Conservation (phyloP, 441 rosid genomes). For the Breynia disticha region DNA sequence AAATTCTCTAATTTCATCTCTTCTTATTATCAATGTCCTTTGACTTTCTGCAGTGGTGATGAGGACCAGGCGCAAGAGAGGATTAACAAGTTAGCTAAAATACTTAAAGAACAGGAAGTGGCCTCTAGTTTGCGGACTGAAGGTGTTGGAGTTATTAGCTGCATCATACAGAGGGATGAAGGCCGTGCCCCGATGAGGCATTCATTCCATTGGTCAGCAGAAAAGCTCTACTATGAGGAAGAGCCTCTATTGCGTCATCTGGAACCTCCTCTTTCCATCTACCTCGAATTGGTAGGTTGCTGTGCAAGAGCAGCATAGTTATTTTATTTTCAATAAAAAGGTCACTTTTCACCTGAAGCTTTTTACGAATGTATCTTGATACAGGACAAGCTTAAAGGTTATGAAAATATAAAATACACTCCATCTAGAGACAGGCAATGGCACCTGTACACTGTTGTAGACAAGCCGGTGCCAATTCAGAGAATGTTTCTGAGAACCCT, state of each 20-base stretch:
- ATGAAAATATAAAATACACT: constrained; percentile 60
- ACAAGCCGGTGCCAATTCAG: constrained; percentile 68
- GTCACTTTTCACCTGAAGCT: constrained; percentile 11
- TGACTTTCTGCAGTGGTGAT: constrained; percentile 65
- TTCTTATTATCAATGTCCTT: constrained; percentile 16
- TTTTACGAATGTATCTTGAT: constrained; percentile 18
- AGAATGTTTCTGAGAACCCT: constrained; percentile 98
- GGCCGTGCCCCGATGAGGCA: constrained; percentile 98
- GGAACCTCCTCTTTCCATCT: constrained; percentile 95
- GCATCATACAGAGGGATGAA: constrained; percentile 98
- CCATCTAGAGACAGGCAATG: constrained; percentile 91
- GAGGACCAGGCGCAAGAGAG: constrained; percentile 99
- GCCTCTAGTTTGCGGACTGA: constrained; percentile 62
- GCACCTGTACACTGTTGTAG: constrained; percentile 85
- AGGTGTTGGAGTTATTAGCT: constrained; percentile 91
- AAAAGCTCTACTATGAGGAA: constrained; percentile 73
- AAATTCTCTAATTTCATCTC: neutral
- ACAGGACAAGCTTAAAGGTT: constrained; percentile 96
- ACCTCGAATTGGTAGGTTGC: constrained; percentile 90
- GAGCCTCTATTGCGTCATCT: constrained; percentile 92
- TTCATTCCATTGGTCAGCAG: constrained; percentile 88
- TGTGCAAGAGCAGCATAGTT: too few species aligned
- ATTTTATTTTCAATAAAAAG: too few species aligned
- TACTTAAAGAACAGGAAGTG: constrained; percentile 80
- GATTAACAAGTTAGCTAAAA: constrained; percentile 82